Base-by-base conservation (phyloP, 2,329 filamentous ascomycete genomes). In the Didymella keratinophila region DNA sequence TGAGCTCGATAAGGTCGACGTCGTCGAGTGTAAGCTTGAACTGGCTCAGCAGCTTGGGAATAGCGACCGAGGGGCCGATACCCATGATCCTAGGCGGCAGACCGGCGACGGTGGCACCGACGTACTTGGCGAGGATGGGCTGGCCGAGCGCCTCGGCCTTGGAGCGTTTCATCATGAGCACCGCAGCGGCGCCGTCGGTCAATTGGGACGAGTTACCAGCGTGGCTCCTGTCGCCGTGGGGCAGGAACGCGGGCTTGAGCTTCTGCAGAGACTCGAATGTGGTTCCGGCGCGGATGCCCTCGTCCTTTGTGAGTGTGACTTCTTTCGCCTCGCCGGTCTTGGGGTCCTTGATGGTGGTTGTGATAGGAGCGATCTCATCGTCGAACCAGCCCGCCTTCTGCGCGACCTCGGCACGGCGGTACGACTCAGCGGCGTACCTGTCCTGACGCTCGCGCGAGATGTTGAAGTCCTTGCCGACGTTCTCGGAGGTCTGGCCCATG, bases 401-500 rank as follows among this genome's bases (percentile, higher is more conserved):
- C 1, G 95, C 93, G 41, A 79, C 83, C 82, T 99, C 95, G 27
- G 95, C 95, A 46, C 93, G 86, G 65, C 88, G 86, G 83, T 93
- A 99, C 44, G 89, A 93, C 81, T 96, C 92, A 10, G 90, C 90
- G 0, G 95, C 92, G 77, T 88, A 98, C 66, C 84, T 82, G 78
- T 99, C 95, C 80, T 98, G 91, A 75, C 81, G 80, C 74, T 93
- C 88, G 61, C 95, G 87, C 2, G 86, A 81, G 75, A 99, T 89
- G 74, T 89, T 86, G 78, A 98, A 98, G 80, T 98, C 95, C 47
- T 87, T 87, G 69, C 89, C 92, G 27, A 99, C 93, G 75, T 98
- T 98, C 83, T 99, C 95, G 59, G 90, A 94, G 2, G 95, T 99
- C 86, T 96, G 96, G 21, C 95, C 95, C 95, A 99, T 99, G 66